Evolutionary conservation across 257 asterid genomes (phyloP).

Genomic region (Fraxinus americana): DNA sequence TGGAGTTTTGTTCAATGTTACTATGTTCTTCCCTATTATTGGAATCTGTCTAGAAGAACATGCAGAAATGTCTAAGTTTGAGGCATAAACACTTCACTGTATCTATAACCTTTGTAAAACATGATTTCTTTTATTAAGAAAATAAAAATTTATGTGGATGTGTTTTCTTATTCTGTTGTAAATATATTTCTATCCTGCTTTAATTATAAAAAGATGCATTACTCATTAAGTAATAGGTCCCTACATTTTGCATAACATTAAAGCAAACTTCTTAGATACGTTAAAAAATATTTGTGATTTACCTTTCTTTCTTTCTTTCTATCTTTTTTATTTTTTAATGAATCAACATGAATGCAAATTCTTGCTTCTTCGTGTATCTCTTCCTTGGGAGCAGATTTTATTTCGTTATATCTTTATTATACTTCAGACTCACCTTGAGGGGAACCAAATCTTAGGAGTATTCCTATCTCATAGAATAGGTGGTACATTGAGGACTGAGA

Average conservation of each 20-base stretch:
- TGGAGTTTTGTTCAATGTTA: not conserved
- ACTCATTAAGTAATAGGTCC: not conserved
- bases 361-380: not conserved
- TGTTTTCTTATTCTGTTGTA: not conserved
- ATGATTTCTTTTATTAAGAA: not conserved
- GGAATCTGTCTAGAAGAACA: constrained; percentile 7
- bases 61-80: not conserved
- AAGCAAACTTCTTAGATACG: not conserved
- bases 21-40: constrained; percentile 1
- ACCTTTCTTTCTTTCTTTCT: not conserved
- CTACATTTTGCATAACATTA: not conserved
- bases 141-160: not conserved
- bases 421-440: not conserved
- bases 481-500: constrained; percentile 3
- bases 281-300: not conserved
- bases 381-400: not conserved
- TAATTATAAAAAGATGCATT: not conserved
- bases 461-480: constrained; percentile 3
- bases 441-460: constrained; percentile 7
- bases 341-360: not conserved
- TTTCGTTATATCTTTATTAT: constrained; percentile 7
- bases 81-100: constrained; percentile 2
- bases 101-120: not conserved
- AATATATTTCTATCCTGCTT: not conserved
- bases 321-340: not conserved